These are phyloP conservation scores for Fusarium euwallaceae DNA, from an alignment of 2,329 filamentous ascomycete genomes.

Conservation along the genomic window DNA sequence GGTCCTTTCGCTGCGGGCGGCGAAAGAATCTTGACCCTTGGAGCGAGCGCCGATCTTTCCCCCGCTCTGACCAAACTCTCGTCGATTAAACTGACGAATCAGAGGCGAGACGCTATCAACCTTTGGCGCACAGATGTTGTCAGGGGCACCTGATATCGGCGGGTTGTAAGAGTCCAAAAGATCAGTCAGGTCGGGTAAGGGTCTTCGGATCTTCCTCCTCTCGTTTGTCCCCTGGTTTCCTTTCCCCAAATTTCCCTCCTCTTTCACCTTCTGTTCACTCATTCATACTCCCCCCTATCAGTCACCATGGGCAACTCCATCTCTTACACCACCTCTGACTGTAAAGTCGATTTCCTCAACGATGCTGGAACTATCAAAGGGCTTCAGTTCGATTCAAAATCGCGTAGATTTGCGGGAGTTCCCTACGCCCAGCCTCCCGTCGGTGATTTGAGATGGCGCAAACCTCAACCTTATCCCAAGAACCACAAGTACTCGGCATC, in stretches of 20 bases:
- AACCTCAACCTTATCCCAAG: conserved; percentile 50
- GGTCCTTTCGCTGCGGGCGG: neutral
- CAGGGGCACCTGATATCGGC: neutral
- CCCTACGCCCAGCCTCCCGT: conserved; percentile 57
- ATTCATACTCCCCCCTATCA: neutral
- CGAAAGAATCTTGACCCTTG: neutral
- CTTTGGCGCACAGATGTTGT: neutral
- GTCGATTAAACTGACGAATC: conserved; percentile 32
- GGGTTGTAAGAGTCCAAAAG: neutral
- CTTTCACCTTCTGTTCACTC: neutral
- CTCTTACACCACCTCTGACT: conserved; percentile 19
- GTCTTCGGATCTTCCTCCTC: neutral
- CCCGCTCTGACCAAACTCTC: neutral
- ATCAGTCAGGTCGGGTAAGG: neutral
- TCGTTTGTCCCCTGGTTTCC: neutral
- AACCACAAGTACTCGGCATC: conserved; percentile 45
- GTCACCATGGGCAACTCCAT: conserved; percentile 25
- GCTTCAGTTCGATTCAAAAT: conserved; percentile 52
- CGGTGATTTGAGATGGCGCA: conserved; percentile 54
- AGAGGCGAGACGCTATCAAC: neutral
- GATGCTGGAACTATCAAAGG: conserved; percentile 43
- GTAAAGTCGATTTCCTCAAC: conserved; percentile 11
- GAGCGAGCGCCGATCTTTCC: neutral
- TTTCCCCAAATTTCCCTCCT: neutral
- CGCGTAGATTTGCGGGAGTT: conserved; percentile 52